Percentiles rank a stretch among this genome's conserved stretches.
Conservation (phyloP, 805 yeast species). For the Candida coquimbonensis region DNA sequence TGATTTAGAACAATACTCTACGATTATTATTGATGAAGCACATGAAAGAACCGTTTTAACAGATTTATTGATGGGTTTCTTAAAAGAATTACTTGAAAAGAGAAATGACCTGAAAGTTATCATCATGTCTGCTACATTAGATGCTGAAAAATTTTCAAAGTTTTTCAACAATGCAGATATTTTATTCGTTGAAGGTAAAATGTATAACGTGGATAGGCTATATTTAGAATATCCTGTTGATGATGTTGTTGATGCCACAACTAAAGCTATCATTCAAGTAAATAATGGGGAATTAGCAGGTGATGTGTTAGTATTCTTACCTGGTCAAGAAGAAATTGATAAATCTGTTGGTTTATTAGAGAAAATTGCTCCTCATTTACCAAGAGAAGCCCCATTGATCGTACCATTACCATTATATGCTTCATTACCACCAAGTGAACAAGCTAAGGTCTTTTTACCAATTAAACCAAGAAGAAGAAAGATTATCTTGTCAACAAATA, state of each 20-base stretch:
- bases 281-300: slow-evolving; percentile 73
- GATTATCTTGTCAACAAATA: slow-evolving; percentile 86
- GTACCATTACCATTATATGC: slow-evolving; percentile 88
- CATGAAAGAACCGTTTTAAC: slow-evolving; percentile 94
- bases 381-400: slow-evolving; percentile 67
- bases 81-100: slow-evolving; percentile 55
- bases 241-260: slow-evolving; percentile 76
- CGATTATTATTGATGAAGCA: slow-evolving; percentile 89
- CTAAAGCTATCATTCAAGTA: slow-evolving; percentile 68
- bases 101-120: slow-evolving; percentile 59
- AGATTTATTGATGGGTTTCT: slow-evolving; percentile 82
- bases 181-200: slow-evolving; percentile 81
- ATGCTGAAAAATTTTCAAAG: slow-evolving; percentile 76
- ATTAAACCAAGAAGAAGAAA: slow-evolving; percentile 66
- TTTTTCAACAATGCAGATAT: slow-evolving; percentile 82
- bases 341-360: slow-evolving; percentile 60
- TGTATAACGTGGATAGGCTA: slow-evolving; percentile 71
- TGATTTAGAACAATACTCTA: slow-evolving; percentile 54
- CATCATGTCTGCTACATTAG: slow-evolving; percentile 95
- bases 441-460: slow-evolving; percentile 69
- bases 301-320: slow-evolving; percentile 84
- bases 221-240: slow-evolving; percentile 62
- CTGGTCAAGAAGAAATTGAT: slow-evolving; percentile 98
- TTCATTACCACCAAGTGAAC: slow-evolving; percentile 81
- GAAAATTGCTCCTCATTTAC: slow-evolving; percentile 56